Evolutionary conservation across 805 yeast species (phyloP), one percentile per base, ranked within the genome.

Genomic region (Hemisphaericaspora nanyangensis): DNA sequence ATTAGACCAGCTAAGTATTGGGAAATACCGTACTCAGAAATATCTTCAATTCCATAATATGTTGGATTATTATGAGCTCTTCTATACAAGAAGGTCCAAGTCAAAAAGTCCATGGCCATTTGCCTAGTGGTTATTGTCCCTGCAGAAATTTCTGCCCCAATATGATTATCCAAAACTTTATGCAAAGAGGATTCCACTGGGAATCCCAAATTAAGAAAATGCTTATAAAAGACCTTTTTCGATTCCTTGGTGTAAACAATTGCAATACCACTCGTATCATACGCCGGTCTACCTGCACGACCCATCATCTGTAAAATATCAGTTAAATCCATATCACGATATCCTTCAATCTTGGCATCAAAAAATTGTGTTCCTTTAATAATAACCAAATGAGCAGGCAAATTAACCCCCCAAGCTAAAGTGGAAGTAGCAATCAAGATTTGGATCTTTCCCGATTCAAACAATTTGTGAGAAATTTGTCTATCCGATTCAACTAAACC

Each of bases 291-390:
- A 34, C 91, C 91, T 0, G 91, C 91, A 55, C 91, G 67, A 29
- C 91, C 91, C 88, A 82, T 82, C 89, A 82, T 83, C 57, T 82
- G 93, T 41, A 84, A 60, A 37, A 85, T 83, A 60, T 84, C 93
- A 0, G 91, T 85, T 51, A 84, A 69, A 53, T 84, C 91, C 91
- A 84, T 85, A 52, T 84, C 91, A 48, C 77, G 70, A 56, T 84
- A 85, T 1, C 74, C 85, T 54, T 82, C 86, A 34, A 77, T 77
- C 55, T 78, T 68, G 27, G 80, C 67, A 55, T 77, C 82, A 50
- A 76, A 77, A 48, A 75, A 77, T 50, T 77, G 82, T 0, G 93
- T 84, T 20, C 91, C 91, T 58, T 84, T 84, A 48, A 84, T 81
- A 31, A 84, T 76, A 12, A 84, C 93, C 48, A 84, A 64, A 60